Conservation (phyloP, 139 green algal species). For the Asterochloris sp. region DNA sequence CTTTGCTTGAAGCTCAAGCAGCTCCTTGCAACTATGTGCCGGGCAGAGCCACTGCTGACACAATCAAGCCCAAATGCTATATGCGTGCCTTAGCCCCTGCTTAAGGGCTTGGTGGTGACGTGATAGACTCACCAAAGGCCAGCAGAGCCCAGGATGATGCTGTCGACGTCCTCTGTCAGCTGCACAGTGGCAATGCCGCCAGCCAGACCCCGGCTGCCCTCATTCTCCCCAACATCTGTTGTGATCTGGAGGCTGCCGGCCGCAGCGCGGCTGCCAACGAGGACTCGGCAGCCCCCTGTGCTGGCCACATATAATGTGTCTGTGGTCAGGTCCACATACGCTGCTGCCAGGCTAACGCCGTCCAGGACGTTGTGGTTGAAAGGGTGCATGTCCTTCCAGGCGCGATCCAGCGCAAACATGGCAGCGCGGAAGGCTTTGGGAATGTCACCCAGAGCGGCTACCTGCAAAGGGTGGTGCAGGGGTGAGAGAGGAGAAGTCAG, state of each 20-base stretch:
- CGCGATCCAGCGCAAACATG: conserved; percentile 13
- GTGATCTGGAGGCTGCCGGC: neutral
- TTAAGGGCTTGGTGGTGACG: too few relatives aligned
- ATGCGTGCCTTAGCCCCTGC: too few relatives aligned
- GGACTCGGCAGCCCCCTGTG: conserved; percentile 14
- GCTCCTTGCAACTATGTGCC: too few relatives aligned
- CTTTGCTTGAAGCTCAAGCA: too few relatives aligned
- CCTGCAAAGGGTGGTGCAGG: neutral
- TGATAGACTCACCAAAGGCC: conserved; percentile 25
- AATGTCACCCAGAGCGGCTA: neutral
- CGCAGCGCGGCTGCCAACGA: neutral
- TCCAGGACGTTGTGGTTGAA: conserved; percentile 28
- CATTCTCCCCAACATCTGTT: conserved; percentile 5
- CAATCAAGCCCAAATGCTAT: too few relatives aligned
- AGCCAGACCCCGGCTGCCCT: neutral
- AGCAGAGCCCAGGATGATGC: conserved; percentile 19
- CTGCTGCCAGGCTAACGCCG: conserved; percentile 13
- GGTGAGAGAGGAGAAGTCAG: too few relatives aligned
- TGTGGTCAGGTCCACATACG: conserved; percentile 22
- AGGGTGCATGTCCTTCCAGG: conserved; percentile 20
- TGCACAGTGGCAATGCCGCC: conserved; percentile 7
- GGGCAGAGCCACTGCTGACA: too few relatives aligned
- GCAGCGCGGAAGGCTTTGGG: conserved; percentile 13
- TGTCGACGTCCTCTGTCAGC: conserved; percentile 15
- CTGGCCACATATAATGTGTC: conserved; percentile 16